Evolutionary conservation across 352 stramenopile species (phyloP).

Genomic region (Phytophthora brassicae): DNA sequence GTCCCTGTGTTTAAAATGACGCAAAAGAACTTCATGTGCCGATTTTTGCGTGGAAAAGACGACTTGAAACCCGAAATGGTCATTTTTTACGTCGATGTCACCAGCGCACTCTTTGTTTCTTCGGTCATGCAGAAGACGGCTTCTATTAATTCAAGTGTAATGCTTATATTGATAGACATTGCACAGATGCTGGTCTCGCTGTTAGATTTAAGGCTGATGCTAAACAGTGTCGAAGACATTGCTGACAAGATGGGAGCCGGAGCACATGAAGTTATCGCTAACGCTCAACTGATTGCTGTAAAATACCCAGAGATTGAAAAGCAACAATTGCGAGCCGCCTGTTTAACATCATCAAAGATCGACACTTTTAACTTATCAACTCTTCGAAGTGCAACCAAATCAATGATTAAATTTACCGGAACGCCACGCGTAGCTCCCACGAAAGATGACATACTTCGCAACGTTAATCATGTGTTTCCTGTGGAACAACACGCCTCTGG

Average conservation of each 20-base stretch:
- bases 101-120: conserved; percentile 45
- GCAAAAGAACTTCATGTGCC: conserved; percentile 17
- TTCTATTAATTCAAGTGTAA: conserved; percentile 23
- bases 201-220: conserved; percentile 20
- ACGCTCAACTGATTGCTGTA: not conserved
- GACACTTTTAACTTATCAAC: conserved; percentile 5
- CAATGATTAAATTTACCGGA: not conserved
- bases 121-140: conserved; percentile 38
- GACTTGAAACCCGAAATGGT: conserved; percentile 42
- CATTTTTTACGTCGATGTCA: conserved; percentile 52
- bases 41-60: conserved; percentile 13
- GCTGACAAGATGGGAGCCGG: conserved; percentile 8
- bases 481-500: not conserved
- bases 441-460: not conserved
- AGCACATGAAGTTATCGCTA: conserved; percentile 8
- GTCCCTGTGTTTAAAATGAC: conserved; percentile 17
- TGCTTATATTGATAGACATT: conserved; percentile 38
- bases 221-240: conserved; percentile 12
- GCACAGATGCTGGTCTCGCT: conserved; percentile 30
- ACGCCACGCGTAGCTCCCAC: not conserved
- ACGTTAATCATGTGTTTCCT: not conserved
- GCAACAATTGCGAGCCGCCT: not conserved
- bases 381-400: not conserved
- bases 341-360: conserved; percentile 4
- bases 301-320: conserved; percentile 12